Evolutionary conservation across 371 early-diverging fungal species (phyloP), one percentile per base, ranked within the genome.

Genomic region (Actinomortierella wolfii): DNA sequence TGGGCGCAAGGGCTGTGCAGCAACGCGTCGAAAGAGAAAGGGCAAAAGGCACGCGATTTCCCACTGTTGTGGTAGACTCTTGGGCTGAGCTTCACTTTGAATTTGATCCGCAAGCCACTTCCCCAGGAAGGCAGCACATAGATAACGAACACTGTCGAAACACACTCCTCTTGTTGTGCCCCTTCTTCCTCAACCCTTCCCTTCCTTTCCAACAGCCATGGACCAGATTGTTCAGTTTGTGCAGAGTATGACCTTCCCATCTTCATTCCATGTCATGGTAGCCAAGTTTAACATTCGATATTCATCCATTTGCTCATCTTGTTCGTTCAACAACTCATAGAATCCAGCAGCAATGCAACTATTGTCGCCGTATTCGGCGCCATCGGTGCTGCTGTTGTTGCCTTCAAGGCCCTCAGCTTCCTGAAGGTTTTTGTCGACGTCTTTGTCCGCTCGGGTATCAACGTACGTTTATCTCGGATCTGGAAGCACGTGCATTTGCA

Each of bases 381-480:
- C 43, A 76, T 85, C 13, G 87, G 87, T 54, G 80, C 76, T 26
- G 64, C 74, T 21, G 78, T 73, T 58, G 48, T 85, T 43, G 79
- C 80, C 25, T 60, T 69, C 48, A 82, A 83, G 62, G 61, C 78
- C 21, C 62, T 81, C 44, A 68, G 81, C 39, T 68, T 87, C 53
- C 57, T 85, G 28, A 81, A 80, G 61, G 75, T 83, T 24, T 56
- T 86, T 18, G 76, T 82, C 43, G 86, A 88, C 34, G 66, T 83
- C 44, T 86, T 83, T 64, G 64, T 88, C 49, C 81, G 84, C 17
- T 61, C 77, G 7, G 90, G 90, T n/a, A 73, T 85, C 54, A 73
- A 83, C 66, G 86, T 83, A 81, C 64, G 69, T 51, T 7, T 34
- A 4, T 34, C 34, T 34, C 34, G n/a, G n/a, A n/a, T n/a, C n/a